A percentile compares a stretch with the other conserved stretches of the same genome.
These are phyloP conservation scores for Collybia sordida DNA, from an alignment of 768 basidiomycete species.

Conservation along the genomic window DNA sequence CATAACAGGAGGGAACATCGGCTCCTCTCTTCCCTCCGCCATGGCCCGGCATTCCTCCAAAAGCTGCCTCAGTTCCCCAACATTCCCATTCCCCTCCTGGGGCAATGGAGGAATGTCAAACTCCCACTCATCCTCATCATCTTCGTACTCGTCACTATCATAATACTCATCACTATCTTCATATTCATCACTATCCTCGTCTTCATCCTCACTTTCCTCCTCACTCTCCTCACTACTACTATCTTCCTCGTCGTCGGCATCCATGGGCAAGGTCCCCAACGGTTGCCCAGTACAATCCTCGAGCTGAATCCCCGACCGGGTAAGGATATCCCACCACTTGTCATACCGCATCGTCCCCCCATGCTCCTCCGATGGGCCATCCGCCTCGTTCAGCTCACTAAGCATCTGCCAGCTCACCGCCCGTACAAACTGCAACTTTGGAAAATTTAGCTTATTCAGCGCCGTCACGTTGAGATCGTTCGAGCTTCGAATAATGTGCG, in stretches of 20 bases:
- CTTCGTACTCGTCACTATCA: slow-evolving; percentile 24
- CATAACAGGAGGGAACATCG: slow-evolving; percentile 26
- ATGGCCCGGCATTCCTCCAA: slow-evolving; percentile 58
- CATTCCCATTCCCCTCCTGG: slow-evolving; percentile 20
- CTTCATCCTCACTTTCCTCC: slow-evolving; percentile 28
- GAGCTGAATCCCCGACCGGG: slow-evolving; percentile 49
- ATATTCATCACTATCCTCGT: slow-evolving; percentile 25
- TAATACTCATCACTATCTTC: slow-evolving; percentile 27
- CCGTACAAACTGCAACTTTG: slow-evolving; percentile 57
- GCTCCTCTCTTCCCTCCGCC: slow-evolving; percentile 42
- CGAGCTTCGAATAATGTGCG: slow-evolving; percentile 45
- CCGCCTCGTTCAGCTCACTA: slow-evolving; percentile 52
- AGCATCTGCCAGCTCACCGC: slow-evolving; percentile 57
- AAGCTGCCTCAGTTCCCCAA: slow-evolving; percentile 52
- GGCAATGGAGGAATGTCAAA: slow-evolving; percentile 26
- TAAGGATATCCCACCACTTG: slow-evolving; percentile 63
- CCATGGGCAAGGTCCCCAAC: slow-evolving; percentile 51
- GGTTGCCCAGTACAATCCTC: slow-evolving; percentile 76
- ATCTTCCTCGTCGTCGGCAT: slow-evolving; percentile 23
- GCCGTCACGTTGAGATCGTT: slow-evolving; percentile 70
- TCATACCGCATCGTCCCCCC: slow-evolving; percentile 61
- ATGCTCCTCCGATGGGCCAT: slow-evolving; percentile 42
- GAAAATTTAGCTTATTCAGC: slow-evolving; percentile 55
- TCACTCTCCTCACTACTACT: slow-evolving; percentile 24
- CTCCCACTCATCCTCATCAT: slow-evolving; percentile 28